Percentiles rank a stretch among this genome's conserved stretches.
These are phyloP conservation scores for Gigaspora rosea DNA, from an alignment of 192 early-diverging fungal species.

Conservation along the genomic window DNA sequence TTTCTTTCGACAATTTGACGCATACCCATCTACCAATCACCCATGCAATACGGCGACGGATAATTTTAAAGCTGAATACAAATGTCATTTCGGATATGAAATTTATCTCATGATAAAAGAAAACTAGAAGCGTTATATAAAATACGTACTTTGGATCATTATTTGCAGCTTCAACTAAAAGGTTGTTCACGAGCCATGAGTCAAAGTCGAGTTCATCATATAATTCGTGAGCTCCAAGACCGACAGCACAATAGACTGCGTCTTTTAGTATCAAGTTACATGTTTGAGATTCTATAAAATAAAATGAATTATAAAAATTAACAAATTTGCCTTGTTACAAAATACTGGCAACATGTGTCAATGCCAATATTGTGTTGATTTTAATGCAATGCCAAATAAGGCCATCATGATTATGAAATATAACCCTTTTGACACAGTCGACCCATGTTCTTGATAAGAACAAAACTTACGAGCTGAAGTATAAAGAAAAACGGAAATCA, in stretches of 20 bases:
- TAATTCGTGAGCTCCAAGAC: conserved; percentile 77
- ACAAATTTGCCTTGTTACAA: too few species aligned
- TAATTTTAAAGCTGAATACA: conserved; percentile 45
- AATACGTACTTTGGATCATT: conserved; percentile 47
- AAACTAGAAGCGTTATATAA: neutral
- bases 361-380: too few species aligned
- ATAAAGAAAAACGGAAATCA: too few species aligned
- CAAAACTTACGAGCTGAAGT: too few species aligned
- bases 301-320: conserved; percentile 23
- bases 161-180: conserved; percentile 59
- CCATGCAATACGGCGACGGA: conserved; percentile 75
- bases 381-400: too few species aligned
- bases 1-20: conserved; percentile 68
- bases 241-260: conserved; percentile 77
- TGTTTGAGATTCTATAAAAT: conserved; percentile 44
- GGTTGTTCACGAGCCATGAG: conserved; percentile 64
- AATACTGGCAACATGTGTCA: too few species aligned
- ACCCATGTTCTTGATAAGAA: too few species aligned
- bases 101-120: neutral
- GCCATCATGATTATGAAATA: too few species aligned
- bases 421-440: too few species aligned
- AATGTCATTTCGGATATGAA: neutral
- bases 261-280: conserved; percentile 68
- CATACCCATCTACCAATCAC: conserved; percentile 84
- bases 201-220: conserved; percentile 85